A percentile compares a stretch with the other conserved stretches of the same genome.
Conservation (phyloP, 2,329 filamentous ascomycete species). For the Trichoderma lentiforme region DNA sequence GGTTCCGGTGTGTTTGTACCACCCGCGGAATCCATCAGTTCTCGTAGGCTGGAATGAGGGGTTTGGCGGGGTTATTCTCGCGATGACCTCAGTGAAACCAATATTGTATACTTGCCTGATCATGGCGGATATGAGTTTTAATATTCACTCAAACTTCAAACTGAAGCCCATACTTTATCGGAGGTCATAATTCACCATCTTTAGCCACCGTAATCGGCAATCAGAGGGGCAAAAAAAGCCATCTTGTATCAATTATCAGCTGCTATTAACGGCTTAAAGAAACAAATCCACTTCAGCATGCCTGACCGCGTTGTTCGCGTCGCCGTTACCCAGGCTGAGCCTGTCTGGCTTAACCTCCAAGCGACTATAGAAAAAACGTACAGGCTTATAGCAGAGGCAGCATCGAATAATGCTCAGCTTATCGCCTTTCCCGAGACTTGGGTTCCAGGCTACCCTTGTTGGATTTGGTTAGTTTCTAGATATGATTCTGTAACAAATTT, state of each 20-base stretch:
- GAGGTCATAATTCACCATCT: neutral
- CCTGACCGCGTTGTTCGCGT: neutral
- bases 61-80: neutral
- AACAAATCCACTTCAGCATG: neutral
- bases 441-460: slow-evolving; percentile 11
- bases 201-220: neutral
- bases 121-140: neutral
- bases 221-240: neutral
- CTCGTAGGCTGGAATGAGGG: neutral
- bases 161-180: neutral
- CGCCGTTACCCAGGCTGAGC: slow-evolving; percentile 5
- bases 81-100: neutral
- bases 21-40: neutral
- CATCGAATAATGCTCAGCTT: slow-evolving; percentile 1
- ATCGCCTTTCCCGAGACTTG: slow-evolving; percentile 1
- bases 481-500: no score
- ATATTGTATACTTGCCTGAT: neutral
- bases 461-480: neutral
- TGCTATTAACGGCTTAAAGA: neutral
- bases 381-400: neutral
- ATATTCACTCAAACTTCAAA: neutral
- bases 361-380: slow-evolving; percentile 3
- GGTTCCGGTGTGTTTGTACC: neutral
- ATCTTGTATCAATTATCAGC: neutral
- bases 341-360: neutral